These are phyloP conservation scores for Fusarium multiceps DNA, from an alignment of 2,329 filamentous ascomycete genomes.

Conservation along the genomic window DNA sequence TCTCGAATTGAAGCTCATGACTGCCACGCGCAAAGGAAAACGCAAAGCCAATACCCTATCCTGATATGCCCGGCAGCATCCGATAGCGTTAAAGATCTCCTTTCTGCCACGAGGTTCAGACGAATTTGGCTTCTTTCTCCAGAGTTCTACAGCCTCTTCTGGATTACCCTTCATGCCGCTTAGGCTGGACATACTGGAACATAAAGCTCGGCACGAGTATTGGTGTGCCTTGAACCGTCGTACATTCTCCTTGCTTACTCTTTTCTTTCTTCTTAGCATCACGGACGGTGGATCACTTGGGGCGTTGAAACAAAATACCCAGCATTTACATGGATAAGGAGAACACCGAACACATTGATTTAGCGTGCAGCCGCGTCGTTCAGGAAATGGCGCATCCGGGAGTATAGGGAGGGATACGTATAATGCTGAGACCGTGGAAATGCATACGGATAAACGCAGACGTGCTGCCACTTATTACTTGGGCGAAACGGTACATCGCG, in stretches of 20 bases:
- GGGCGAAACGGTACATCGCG: constrained; percentile 12
- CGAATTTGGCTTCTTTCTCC: not conserved
- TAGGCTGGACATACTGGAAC: constrained; percentile 8
- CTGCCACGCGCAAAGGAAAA: constrained; percentile 63
- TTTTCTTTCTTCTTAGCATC: constrained; percentile 24
- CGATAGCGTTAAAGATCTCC: not conserved
- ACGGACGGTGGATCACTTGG: constrained; percentile 18
- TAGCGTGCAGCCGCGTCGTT: constrained; percentile 17
- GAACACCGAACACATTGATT: constrained; percentile 34
- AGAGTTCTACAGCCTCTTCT: not conserved
- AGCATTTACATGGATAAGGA: constrained; percentile 45
- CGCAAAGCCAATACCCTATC: constrained; percentile 49
- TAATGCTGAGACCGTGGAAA: not conserved
- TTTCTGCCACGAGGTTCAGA: not conserved
- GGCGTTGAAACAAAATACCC: constrained; percentile 42
- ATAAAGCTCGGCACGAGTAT: not conserved
- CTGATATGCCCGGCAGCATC: constrained; percentile 33
- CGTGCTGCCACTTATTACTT: constrained; percentile 12
- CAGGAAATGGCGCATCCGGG: constrained; percentile 38
- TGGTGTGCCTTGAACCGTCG: not conserved
- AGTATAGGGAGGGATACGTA: constrained; percentile 29
- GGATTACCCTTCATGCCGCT: not conserved
- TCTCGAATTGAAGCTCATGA: constrained; percentile 72
- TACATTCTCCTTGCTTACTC: constrained; percentile 1
- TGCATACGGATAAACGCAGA: constrained; percentile 1